These are phyloP conservation scores for Ceratocystis eucalypticola DNA, from an alignment of 2,329 filamentous ascomycete species.

Conservation along the genomic window DNA sequence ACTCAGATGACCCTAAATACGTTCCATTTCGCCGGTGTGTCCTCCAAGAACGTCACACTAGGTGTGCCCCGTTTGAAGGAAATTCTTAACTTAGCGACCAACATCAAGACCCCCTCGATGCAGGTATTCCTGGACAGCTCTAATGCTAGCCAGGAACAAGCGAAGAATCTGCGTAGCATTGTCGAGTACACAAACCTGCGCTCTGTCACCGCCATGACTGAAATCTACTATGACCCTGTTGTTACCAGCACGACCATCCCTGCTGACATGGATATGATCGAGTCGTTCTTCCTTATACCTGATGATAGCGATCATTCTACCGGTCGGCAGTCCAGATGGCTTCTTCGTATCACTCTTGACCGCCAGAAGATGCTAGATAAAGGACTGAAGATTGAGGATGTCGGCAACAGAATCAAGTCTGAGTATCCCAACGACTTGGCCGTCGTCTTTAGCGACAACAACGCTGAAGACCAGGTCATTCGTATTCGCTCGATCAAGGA, in stretches of 20 bases:
- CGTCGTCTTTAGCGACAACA: conserved; percentile 95
- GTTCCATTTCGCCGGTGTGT: conserved; percentile 99
- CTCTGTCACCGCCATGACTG: conserved; percentile 79
- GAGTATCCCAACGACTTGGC: conserved; percentile 75
- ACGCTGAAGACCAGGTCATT: conserved; percentile 87
- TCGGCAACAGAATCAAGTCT: conserved; percentile 78
- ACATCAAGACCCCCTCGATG: conserved; percentile 98
- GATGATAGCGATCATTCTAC: conserved; percentile 57
- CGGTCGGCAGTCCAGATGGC: conserved; percentile 80
- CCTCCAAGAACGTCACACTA: conserved; percentile 97
- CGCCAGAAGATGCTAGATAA: conserved; percentile 93
- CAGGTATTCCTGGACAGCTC: conserved; percentile 64
- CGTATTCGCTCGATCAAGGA: conserved; percentile 70
- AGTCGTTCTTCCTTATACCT: conserved; percentile 54
- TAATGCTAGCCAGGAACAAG: conserved; percentile 58
- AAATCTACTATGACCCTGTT: conserved; percentile 95
- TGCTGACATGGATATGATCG: conserved; percentile 54
- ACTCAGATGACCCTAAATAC: conserved; percentile 99
- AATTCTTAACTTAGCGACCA: conserved; percentile 93
- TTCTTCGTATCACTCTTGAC: conserved; percentile 84
- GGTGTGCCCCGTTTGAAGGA: conserved; percentile 99
- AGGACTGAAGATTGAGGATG: conserved; percentile 79
- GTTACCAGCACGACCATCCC: conserved; percentile 74
- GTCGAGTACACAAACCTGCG: conserved; percentile 92
- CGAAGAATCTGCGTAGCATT: conserved; percentile 71